Base-by-base conservation (phyloP, 2,329 filamentous ascomycete genomes). In the Botrytis sinoallii region DNA sequence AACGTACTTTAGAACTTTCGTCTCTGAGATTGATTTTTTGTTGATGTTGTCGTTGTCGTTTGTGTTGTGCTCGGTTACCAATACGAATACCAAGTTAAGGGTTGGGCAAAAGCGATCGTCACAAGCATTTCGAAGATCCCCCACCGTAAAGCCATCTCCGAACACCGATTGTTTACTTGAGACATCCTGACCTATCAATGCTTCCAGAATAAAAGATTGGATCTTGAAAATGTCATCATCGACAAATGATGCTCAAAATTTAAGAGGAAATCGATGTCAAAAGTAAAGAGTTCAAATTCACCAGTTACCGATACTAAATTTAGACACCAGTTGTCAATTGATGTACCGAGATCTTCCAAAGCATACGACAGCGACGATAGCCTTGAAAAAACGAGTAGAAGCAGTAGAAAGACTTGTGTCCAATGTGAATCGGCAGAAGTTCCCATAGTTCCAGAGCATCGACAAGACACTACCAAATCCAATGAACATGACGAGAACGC, bases 41-140 rank as follows among this genome's bases (percentile, higher is more conserved):
- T 10, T 7, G 29, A 48, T 48, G 42, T 66, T 64, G 6, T 44
- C n/a, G 61, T 42, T 32, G 20, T 46, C 8, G 18, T 9, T 25
- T 35, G 12, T 48, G 20, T 46, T 48, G 32, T 61, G 29, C 52
- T 61, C 40, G n/a, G 22, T 63, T 63, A 40, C 35, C 52, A 29
- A 29, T 57, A 57, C n/a, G 52, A 57, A 57, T 57, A 61, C 35
- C 22, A 63, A 14, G 35, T 38, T 38, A 66, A 48, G 20, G 42
- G 44, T 44, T 48, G 64, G 29, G 44, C 60, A 38, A 44, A 66
- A 29, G 38, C 20, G 46, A 68, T 68, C 46, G 22, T 29, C 65
- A 40, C 48, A 42, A 42, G 66, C 35, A 44, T 57, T 68, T 68
- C 7, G 48, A 57, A 32, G 48, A 68, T 57, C 66, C n/a, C 66